Evolutionary conservation across 177 flowering plant species (phyloP).

Genomic region (Vitis hybrid): DNA sequence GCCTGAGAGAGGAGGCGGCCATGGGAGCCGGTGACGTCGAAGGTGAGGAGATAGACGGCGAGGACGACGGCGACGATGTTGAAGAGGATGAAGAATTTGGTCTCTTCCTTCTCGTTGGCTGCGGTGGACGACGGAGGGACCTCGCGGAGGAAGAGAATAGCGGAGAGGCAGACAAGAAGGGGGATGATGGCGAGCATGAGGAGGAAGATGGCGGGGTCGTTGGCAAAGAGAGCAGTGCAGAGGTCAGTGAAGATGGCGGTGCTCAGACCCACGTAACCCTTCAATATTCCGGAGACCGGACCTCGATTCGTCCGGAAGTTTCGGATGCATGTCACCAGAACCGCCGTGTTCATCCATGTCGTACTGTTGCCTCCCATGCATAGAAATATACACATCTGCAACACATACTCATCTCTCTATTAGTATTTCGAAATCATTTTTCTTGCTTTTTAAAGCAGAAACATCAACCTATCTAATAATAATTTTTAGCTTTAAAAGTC

Average conservation of each 20-base stretch:
- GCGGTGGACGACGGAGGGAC: conserved; percentile 42
- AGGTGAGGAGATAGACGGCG: conserved; percentile 52
- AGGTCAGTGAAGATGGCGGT: conserved; percentile 93
- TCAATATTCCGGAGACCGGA: conserved; percentile 86
- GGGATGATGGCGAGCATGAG: conserved; percentile 74
- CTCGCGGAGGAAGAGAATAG: conserved; percentile 75
- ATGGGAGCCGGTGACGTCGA: conserved; percentile 40
- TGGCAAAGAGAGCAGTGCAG: conserved; percentile 62
- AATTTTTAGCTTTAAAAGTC: too few species aligned
- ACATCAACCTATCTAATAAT: too few species aligned
- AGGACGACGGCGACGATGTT: conserved; percentile 53
- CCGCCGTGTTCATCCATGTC: conserved; percentile 97
- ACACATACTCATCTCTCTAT: background rate
- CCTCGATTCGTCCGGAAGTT: conserved; percentile 84
- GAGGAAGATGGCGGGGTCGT: conserved; percentile 59
- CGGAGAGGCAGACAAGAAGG: conserved; percentile 61
- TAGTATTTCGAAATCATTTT: background rate
- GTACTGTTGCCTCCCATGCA: conserved; percentile 95
- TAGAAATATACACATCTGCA: conserved; percentile 78
- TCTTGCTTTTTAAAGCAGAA: background rate
- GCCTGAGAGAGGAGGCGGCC: conserved; percentile 22
- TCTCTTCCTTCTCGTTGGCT: conserved; percentile 39
- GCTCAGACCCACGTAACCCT: conserved; percentile 88
- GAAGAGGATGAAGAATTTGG: conserved; percentile 46
- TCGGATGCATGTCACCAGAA: conserved; percentile 82